Evolutionary conservation across 2,329 filamentous ascomycete species (phyloP).

Genomic region (Emydomyces testavorans): DNA sequence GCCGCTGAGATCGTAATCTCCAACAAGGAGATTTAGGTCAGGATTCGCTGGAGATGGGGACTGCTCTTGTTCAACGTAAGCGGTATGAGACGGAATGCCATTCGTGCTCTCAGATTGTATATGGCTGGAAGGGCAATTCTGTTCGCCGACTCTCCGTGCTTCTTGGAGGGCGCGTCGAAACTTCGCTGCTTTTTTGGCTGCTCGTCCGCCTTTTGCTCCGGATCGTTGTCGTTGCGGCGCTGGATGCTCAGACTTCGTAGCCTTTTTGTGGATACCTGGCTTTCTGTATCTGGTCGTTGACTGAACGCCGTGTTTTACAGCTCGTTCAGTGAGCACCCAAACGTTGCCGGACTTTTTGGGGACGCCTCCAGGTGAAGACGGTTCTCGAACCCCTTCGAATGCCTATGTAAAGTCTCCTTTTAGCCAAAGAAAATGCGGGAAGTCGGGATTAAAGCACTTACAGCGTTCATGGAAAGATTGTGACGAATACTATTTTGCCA

Average conservation of each 20-base stretch:
- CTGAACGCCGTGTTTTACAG: slow-evolving; percentile 59
- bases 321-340: slow-evolving; percentile 66
- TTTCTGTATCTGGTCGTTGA: slow-evolving; percentile 74
- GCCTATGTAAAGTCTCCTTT: slow-evolving; percentile 23
- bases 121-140: slow-evolving; percentile 4
- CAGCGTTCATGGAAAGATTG: slow-evolving; percentile 90
- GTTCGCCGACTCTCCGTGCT: slow-evolving; percentile 8
- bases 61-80: slow-evolving; percentile 1
- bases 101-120: not conserved
- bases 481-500: slow-evolving; percentile 96
- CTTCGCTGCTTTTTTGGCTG: slow-evolving; percentile 28
- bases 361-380: slow-evolving; percentile 35
- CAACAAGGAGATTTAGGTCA: slow-evolving; percentile 15
- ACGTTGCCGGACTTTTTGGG: slow-evolving; percentile 55
- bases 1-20: slow-evolving; percentile 19
- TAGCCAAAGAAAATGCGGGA: slow-evolving; percentile 13
- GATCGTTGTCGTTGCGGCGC: slow-evolving; percentile 33
- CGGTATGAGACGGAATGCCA: slow-evolving; percentile 7
- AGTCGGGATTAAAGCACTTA: slow-evolving; percentile 38
- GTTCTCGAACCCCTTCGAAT: slow-evolving; percentile 27
- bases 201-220: slow-evolving; percentile 33
- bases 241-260: slow-evolving; percentile 28
- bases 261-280: slow-evolving; percentile 30
- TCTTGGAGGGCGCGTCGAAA: slow-evolving; percentile 20
- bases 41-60: slow-evolving; percentile 12